Evolutionary conservation across 2,329 filamentous ascomycete species (phyloP).

Genomic region (Xylaria sp.): DNA sequence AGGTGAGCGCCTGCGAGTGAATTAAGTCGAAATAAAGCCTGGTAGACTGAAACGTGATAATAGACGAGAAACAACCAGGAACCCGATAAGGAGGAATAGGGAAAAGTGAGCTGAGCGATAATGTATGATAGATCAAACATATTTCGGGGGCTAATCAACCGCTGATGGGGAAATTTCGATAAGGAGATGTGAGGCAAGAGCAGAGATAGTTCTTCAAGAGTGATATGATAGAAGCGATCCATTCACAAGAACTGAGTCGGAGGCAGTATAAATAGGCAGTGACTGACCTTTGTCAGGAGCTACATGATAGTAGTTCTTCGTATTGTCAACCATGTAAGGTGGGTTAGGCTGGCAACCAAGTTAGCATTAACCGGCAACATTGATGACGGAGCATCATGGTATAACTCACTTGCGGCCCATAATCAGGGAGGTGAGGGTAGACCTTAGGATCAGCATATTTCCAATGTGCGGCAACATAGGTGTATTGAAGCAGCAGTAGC

Average conservation of each 20-base stretch:
- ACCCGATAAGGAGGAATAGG: too few species aligned
- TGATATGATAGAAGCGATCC: too few species aligned
- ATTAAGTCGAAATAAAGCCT: too few species aligned
- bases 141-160: too few species aligned
- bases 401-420: slow-evolving; percentile 4
- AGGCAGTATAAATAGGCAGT: background rate
- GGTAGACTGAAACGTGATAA: too few species aligned
- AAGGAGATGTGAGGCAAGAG: too few species aligned
- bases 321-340: slow-evolving; percentile 43
- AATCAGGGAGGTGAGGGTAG: slow-evolving; percentile 4
- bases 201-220: too few species aligned
- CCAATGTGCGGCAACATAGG: slow-evolving; percentile 8
- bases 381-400: background rate
- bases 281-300: slow-evolving; percentile 39
- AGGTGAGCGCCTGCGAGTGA: background rate
- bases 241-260: background rate
- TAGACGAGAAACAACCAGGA: too few species aligned
- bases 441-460: slow-evolving; percentile 8
- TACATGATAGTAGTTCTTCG: slow-evolving; percentile 38
- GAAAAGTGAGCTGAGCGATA: too few species aligned
- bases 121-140: too few species aligned
- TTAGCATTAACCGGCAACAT: background rate
- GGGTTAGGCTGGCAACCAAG: slow-evolving; percentile 1
- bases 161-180: too few species aligned
- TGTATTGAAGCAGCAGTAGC: background rate